Evolutionary conservation across 2,329 filamentous ascomycete species (phyloP), one percentile per base, ranked within the genome.

Genomic region (Claviceps capensis): DNA sequence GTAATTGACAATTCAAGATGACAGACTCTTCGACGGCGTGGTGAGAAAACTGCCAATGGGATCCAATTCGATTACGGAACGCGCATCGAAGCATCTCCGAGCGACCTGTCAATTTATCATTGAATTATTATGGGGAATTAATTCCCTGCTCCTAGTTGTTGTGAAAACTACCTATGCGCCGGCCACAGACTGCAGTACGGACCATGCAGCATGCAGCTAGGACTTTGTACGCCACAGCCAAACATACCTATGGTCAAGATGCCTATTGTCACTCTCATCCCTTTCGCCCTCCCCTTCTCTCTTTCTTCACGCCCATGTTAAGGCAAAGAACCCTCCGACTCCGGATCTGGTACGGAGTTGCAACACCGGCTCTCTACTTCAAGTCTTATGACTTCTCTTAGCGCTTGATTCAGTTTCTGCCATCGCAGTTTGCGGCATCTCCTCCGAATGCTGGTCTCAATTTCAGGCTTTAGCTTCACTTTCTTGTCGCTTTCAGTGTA

Each of bases 191-290:
- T 36, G 22, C 14, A 49, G 30, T 48, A 36, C 45, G 30, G 47
- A 42, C n/a, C 19, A 44, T 46, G 50, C 50, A 51, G 49, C 44
- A 47, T 17, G 44, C 50, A 52, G 50, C 45, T 37, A 37, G 45
- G 45, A 47, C 36, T 47, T 14, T 40, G 45, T 37, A 19, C 36
- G 50, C 50, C 52, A 44, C 50, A 46, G 13, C 14, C 50, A 52
- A 47, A 41, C 42, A 16, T 2, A 30, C 8, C 46, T 37, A 36
- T 11, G 23, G 26, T 26, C 37, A 23, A 53, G 14, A 46, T 49
- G 52, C 23, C 38, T 22, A 43, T 34, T 45, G 48, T 41, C 45
- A 36, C 40, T 44, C n/a, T 9, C 7, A 14, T 37, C 30, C 14
- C 19, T 49, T 4, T 50, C 23, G 36, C 40, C 19, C n/a, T 40